Evolutionary conservation across 352 stramenopile species (phyloP), one percentile per base, ranked within the genome.

Genomic region (Blastocystis hominis): DNA sequence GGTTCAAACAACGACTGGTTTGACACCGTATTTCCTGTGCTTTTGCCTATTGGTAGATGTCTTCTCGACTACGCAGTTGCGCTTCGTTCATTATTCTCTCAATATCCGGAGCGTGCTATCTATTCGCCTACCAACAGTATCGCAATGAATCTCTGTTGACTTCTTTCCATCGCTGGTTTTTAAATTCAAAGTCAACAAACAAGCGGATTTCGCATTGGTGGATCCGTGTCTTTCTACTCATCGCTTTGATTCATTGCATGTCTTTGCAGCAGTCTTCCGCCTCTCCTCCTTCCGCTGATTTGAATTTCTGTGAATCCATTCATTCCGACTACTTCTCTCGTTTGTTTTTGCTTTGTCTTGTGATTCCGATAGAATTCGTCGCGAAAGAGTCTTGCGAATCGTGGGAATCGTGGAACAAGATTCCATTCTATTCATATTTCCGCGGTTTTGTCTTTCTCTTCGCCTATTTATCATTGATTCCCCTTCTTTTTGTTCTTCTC

Each of bases 101-200:
- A 17, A 47, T 68, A 6, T 56, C 54, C 20, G 10, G 6, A 15
- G 30, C 68, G 40, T 84, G 47, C 55, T 84, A 69, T 68, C 9
- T 84, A 53, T 30, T 44, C 13, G 4, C 68, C 2, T 84, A 68
- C 47, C n/a, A 34, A 15, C 3, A 54, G 20, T 40, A 50, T 46
- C 72, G 68, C 62, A 34, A 53, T 9, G 72, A 84, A 68, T 84
- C 72, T 4, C 72, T 53, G n/a, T 84, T 84, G 40, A 40, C 47
- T n/a, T 84, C 72, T 5, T 34, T 64, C 7, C 4, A 30, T 15
- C 40, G n/a, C 5, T 54, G 53, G 3, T n/a, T 84, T 30, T 30
- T 30, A 13, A 36, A 54, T 34, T 46, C 72, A 17, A 64, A 66
- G 53, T 84, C 72, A 4, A 46, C 72, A 2, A 53, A 53, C 6